Base-by-base conservation (phyloP, 192 early-diverging fungal genomes). In the Powellomyces hirtus region DNA sequence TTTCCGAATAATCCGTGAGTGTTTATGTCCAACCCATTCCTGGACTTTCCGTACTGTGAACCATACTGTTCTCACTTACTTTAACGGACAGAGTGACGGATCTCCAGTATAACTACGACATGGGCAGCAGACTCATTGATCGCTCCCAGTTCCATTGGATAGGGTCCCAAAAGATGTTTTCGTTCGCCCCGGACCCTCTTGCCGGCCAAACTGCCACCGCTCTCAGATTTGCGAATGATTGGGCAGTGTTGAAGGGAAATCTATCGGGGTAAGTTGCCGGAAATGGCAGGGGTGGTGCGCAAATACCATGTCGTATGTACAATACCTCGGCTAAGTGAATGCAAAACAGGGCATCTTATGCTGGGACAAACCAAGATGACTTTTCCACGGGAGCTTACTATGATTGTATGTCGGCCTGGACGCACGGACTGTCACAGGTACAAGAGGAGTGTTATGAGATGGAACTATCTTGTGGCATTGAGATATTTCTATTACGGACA, bases 341-440 rank as follows among this genome's bases (percentile, higher is more conserved):
- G n/a, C n/a, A n/a, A n/a, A n/a, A n/a, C n/a, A n/a, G n/a, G n/a
- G 22, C 53, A 7, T 30, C 53, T 13, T 56, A 13, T 33, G 31
- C 29, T 4, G 53, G 53, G 3, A 56, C 27, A 4, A 30, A 56
- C 33, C 53, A 56, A 26, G 53, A 56, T 16, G 53, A 56, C 31
- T 26, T 56, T 26, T 56, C 16, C 16, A 56, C 53, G 31, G 53
- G 53, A 56, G 27, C 33, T 29, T 56, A 56, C 33, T 56, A 56
- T 33, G 53, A 56, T 16, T 56, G 27, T 29, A 30, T 30, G 14
- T 49, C 46, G n/a, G 46, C 46, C n/a, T 49, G 46, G 46, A 5
- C 26, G 3, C 16, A 49, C 46, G 46, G 46, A 18, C 26, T 49
- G 14, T 5, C 46, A 18, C n/a, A 49, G 46, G 46, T 49, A 42